A percentile compares a stretch with the other conserved stretches of the same genome.
Conservation (phyloP, 805 yeast genomes). For the Saccharomyces paradoxus region DNA sequence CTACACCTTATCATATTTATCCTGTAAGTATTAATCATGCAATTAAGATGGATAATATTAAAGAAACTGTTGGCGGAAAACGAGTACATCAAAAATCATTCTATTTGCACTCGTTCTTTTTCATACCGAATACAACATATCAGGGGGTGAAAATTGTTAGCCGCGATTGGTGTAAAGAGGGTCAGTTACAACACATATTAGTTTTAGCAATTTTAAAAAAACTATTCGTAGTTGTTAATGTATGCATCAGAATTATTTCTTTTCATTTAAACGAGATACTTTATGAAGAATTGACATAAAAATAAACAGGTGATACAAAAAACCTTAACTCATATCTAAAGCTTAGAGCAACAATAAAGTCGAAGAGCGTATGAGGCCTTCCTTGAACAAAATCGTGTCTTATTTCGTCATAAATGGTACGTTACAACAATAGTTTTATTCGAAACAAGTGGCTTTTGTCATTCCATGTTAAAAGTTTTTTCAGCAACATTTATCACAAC, state of each 20-base stretch:
- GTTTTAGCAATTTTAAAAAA: background rate
- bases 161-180: too few species aligned
- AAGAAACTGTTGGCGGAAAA: too few species aligned
- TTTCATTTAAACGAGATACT: background rate
- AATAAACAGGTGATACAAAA: background rate
- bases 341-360: background rate
- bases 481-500: background rate
- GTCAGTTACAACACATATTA: background rate
- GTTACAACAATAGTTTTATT: too few species aligned
- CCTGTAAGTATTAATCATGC: constrained; percentile 36
- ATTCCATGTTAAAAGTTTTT: background rate
- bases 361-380: background rate
- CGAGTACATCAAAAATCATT: too few species aligned
- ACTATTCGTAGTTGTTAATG: too few species aligned
- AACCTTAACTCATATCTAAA: background rate
- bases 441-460: background rate
- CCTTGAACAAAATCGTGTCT: background rate
- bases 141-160: too few species aligned
- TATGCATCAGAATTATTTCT: background rate
- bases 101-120: too few species aligned
- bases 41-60: too few species aligned
- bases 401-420: too few species aligned
- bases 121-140: too few species aligned
- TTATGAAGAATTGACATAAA: too few species aligned
- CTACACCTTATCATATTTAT: constrained; percentile 31